phyloP scores from a whole-genome alignment of 352 stramenopile species.

The Pythium utonaiense region DNA sequence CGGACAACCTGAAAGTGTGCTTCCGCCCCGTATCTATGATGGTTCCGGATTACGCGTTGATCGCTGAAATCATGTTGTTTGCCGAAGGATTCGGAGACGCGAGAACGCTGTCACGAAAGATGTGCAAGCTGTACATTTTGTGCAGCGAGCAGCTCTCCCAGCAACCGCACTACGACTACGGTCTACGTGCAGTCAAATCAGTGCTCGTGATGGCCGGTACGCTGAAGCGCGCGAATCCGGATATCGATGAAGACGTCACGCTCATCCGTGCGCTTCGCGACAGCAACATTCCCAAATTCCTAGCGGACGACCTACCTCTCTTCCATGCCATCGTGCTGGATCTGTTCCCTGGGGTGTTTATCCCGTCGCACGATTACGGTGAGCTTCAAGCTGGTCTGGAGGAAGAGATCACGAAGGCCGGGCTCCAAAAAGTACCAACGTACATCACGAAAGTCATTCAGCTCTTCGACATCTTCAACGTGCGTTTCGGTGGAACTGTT shows the following conservation, averaged over 20 bases:
- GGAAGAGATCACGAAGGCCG: constrained; percentile 31
- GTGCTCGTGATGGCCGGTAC: constrained; percentile 83
- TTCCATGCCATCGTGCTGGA: constrained; percentile 84
- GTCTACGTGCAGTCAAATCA: constrained; percentile 78
- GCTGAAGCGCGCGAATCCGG: constrained; percentile 56
- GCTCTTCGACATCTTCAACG: constrained; percentile 87
- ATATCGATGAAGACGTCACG: constrained; percentile 70
- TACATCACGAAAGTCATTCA: constrained; percentile 89
- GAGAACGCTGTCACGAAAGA: constrained; percentile 87
- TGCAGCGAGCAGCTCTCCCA: constrained; percentile 88
- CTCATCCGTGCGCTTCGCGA: constrained; percentile 77
- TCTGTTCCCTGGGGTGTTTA: constrained; percentile 75
- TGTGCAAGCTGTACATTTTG: constrained; percentile 90
- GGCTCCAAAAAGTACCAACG: constrained; percentile 35
- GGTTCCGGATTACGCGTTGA: constrained; percentile 89
- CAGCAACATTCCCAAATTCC: constrained; percentile 90
- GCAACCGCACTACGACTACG: constrained; percentile 91
- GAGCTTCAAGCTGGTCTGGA: constrained; percentile 43
- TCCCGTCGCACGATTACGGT: constrained; percentile 58
- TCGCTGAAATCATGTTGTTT: constrained; percentile 94
- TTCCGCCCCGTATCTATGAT: constrained; percentile 93
- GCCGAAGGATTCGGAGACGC: constrained; percentile 90
- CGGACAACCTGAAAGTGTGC: constrained; percentile 92
- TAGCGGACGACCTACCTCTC: constrained; percentile 79
- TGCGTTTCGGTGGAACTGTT: constrained; percentile 77